These are phyloP conservation scores for Ziziphus jujuba DNA, from an alignment of 306 rosid species.

Conservation along the genomic window DNA sequence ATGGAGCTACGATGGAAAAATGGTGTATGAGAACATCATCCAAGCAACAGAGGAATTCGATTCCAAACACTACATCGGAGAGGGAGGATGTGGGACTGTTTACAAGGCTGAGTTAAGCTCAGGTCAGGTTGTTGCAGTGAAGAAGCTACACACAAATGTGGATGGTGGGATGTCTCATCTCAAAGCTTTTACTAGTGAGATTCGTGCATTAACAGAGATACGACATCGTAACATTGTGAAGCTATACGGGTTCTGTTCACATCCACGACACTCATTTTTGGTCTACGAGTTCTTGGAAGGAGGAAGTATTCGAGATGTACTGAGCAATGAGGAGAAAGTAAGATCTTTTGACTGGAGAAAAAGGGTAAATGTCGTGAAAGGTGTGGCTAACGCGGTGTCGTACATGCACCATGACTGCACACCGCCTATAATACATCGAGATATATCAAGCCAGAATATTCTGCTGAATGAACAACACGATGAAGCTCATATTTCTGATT, in stretches of 20 bases:
- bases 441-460: conserved; percentile 24
- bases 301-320: background rate
- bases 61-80: conserved; percentile 4
- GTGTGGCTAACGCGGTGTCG: conserved; percentile 15
- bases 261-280: background rate
- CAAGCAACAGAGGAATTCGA: too few relatives aligned
- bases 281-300: conserved; percentile 21
- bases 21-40: conserved; percentile 9
- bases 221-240: conserved; percentile 25
- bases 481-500: conserved; percentile 11
- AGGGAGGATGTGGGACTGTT: conserved; percentile 16
- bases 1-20: conserved; percentile 10
- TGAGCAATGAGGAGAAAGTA: conserved; percentile 10
- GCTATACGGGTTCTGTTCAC: conserved; percentile 15
- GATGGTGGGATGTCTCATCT: background rate
- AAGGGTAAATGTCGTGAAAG: conserved; percentile 12
- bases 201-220: conserved; percentile 5
- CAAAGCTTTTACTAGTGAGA: conserved; percentile 8
- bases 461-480: conserved; percentile 10
- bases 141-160: conserved; percentile 1
- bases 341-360: conserved; percentile 9
- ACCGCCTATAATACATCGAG: conserved; percentile 19
- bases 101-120: conserved; percentile 1
- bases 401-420: conserved; percentile 27
- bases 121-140: background rate